phyloP scores from a whole-genome alignment of 2,329 filamentous ascomycete genomes.

The Hirsutella rhossiliensis region DNA sequence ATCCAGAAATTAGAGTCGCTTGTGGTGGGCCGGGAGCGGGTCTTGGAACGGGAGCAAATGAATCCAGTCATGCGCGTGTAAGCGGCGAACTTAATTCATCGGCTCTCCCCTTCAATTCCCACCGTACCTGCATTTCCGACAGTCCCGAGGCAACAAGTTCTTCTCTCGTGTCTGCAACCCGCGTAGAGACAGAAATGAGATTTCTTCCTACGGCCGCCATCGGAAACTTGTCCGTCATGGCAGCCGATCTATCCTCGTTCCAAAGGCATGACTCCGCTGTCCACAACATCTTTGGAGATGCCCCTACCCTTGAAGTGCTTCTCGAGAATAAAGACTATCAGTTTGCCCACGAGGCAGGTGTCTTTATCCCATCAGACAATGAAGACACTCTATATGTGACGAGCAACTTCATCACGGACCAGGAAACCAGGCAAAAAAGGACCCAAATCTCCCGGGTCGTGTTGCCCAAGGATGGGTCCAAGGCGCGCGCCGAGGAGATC shows the following conservation, averaged over 20 bases:
- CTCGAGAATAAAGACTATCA: conserved; percentile 25
- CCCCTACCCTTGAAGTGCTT: conserved; percentile 23
- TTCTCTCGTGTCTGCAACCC: too few relatives aligned
- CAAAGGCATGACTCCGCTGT: conserved; percentile 6
- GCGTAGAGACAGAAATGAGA: too few relatives aligned
- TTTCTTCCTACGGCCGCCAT: too few relatives aligned
- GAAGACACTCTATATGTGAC: conserved; percentile 19
- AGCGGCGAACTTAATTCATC: too few relatives aligned
- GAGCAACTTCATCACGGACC: conserved; percentile 18
- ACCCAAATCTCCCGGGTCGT: conserved; percentile 17
- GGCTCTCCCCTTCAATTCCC: too few relatives aligned
- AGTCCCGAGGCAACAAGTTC: too few relatives aligned
- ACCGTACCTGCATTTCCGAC: too few relatives aligned
- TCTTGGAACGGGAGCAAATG: too few relatives aligned
- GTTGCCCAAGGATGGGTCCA: conserved; percentile 6
- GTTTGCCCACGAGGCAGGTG: conserved; percentile 36
- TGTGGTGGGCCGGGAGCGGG: too few relatives aligned
- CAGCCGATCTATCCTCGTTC: not conserved
- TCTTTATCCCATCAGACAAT: conserved; percentile 15
- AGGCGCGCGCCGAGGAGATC: conserved; percentile 19
- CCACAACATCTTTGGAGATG: conserved; percentile 18
- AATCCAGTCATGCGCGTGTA: too few relatives aligned
- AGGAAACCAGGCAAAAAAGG: conserved; percentile 8
- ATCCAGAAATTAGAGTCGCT: too few relatives aligned
- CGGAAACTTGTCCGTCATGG: too few relatives aligned